Conservation (phyloP, 352 stramenopile genomes). For the Pythium phragmitis region DNA sequence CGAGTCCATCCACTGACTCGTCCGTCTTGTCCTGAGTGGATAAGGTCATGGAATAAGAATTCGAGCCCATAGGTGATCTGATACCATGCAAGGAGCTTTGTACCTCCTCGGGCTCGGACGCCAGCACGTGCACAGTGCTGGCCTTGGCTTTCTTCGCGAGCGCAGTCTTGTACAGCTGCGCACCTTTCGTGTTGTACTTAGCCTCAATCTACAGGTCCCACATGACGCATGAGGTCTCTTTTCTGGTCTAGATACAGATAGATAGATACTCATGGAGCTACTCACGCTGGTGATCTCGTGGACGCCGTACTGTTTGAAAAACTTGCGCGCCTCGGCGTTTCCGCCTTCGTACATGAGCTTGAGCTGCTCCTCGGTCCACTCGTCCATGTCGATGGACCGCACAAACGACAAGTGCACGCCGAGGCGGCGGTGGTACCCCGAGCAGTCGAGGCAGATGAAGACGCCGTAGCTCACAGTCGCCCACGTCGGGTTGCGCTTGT, state of each 20-base stretch:
- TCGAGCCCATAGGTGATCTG: not conserved
- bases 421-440: constrained; percentile 90
- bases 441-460: constrained; percentile 96
- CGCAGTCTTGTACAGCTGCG: constrained; percentile 85
- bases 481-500: constrained; percentile 94
- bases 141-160: constrained; percentile 85
- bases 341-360: constrained; percentile 92
- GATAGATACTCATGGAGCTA: not conserved
- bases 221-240: not conserved
- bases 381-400: constrained; percentile 94
- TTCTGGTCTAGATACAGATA: not conserved
- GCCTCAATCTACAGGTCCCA: constrained; percentile 70
- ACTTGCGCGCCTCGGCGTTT: constrained; percentile 92
- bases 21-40: constrained; percentile 32
- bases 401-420: constrained; percentile 95
- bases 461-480: constrained; percentile 95
- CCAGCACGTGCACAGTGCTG: constrained; percentile 57
- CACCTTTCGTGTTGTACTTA: constrained; percentile 91
- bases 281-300: constrained; percentile 86
- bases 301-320: constrained; percentile 92
- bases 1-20: constrained; percentile 64
- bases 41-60: not conserved
- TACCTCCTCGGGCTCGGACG: constrained; percentile 38
- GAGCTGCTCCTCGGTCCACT: constrained; percentile 95
- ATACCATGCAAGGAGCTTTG: not conserved